Base-by-base conservation (phyloP, 768 basidiomycete species). In the Russula vinacea region DNA sequence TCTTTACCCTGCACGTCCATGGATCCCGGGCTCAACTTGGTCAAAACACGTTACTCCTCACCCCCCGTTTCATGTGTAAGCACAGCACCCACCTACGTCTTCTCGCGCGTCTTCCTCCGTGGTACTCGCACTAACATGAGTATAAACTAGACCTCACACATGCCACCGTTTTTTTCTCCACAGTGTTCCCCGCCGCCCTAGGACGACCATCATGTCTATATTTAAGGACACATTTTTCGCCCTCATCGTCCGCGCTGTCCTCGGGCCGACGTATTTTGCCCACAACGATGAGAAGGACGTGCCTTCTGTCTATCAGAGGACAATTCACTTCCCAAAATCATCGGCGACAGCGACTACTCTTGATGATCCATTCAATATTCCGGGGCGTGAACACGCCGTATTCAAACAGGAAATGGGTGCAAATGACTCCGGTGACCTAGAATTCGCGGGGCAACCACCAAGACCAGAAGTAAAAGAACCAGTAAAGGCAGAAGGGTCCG, bases 181-280 rank as follows among this genome's bases (percentile, higher is more conserved):
- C 58, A 35, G 44, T 58, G 11, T 26, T 40, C 35, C 45, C 35
- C 35, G 26, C 44, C 53, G 3, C 19, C 54, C 35, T 10, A 17
- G 16, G 32, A 45, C 47, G 37, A 44, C 26, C 50, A 11, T 35
- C 29, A 66, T 66, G 65, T 22, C 67, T 45, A 51, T 74, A 33
- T 65, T 75, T 33, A 71, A 73, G 49, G 73, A 75, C 62, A 71
- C 74, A 16, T 68, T 72, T 35, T 60, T 73, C 52, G 74, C 74
- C 8, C 64, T 71, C 54, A 17, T 74, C 44, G 58, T 75, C 59
- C 72, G 74, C 55, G 68, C 69, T 35, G 16, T 68, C 17, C 72
- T 74, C 16, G 67, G 65, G 6, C 71, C 62, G 58, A 62, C 47
- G 13, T 68, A 56, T 47, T 76, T 61, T 65, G 68, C 62, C 40